Conservation (phyloP, 106 monocot genomes). For the Phalaenopsis aphrodite region DNA sequence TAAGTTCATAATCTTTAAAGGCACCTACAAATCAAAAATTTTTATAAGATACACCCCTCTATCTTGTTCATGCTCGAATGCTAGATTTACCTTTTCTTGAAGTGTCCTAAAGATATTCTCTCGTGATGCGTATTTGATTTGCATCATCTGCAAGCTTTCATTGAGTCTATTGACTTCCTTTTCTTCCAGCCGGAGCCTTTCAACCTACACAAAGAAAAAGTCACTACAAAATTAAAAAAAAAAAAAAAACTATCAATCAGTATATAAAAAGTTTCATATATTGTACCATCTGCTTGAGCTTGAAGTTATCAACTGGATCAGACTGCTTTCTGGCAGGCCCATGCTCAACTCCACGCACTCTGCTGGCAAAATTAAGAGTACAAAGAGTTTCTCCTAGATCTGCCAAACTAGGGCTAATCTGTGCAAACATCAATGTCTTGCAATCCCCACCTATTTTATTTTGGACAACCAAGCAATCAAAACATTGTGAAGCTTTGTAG, state of each 20-base stretch:
- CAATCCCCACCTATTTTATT: constrained; percentile 82
- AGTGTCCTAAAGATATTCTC: constrained; percentile 73
- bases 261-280: not conserved
- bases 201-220: constrained; percentile 31
- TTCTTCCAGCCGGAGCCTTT: constrained; percentile 74
- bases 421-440: constrained; percentile 95
- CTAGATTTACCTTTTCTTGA: constrained; percentile 65
- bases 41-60: not conserved
- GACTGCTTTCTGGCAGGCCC: constrained; percentile 74
- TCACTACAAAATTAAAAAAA: not conserved
- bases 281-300: constrained; percentile 82
- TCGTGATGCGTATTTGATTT: constrained; percentile 66
- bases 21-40: not conserved
- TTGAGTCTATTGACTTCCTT: constrained; percentile 65
- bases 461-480: not conserved
- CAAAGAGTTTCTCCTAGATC: constrained; percentile 87
- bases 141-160: constrained; percentile 75
- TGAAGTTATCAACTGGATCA: constrained; percentile 73
- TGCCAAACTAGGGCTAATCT: constrained; percentile 83
- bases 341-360: constrained; percentile 77
- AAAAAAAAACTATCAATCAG: not conserved
- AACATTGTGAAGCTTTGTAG: not conserved
- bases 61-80: not conserved
- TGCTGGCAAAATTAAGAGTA: constrained; percentile 78
- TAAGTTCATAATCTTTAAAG: not conserved